Percentiles rank a stretch among this genome's conserved stretches.
Evolutionary conservation across 2,329 filamentous ascomycete genomes (phyloP).

Genomic region (Dothideomycetidae sp.): DNA sequence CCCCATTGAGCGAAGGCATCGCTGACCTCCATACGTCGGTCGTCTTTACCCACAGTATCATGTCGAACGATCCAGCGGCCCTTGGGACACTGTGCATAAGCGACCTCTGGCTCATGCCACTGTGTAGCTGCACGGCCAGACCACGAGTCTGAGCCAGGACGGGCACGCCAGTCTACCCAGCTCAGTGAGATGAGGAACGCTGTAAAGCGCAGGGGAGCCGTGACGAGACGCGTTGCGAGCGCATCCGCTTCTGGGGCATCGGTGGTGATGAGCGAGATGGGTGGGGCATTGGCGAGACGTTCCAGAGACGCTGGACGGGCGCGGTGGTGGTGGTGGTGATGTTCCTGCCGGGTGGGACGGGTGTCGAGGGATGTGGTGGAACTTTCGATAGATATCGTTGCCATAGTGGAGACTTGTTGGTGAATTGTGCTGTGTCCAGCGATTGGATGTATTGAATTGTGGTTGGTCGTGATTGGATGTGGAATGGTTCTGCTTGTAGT

Average conservation of each 20-base stretch:
- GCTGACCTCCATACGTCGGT: conserved; percentile 4
- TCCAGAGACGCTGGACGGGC: too few species aligned
- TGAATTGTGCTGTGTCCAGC: too few species aligned
- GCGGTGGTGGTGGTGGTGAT: conserved; percentile 1
- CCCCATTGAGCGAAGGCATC: conserved; percentile 6
- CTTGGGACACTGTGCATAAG: neutral
- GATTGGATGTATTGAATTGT: too few species aligned
- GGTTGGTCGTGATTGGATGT: too few species aligned
- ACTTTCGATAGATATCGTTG: too few species aligned
- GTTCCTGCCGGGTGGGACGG: neutral
- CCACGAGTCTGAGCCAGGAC: neutral
- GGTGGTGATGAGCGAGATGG: conserved; percentile 1
- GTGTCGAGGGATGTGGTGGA: neutral
- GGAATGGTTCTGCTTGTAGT: too few species aligned
- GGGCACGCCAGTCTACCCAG: conserved; percentile 5
- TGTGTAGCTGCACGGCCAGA: neutral
- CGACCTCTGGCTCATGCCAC: neutral
- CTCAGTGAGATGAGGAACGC: conserved; percentile 7
- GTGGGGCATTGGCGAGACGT: neutral
- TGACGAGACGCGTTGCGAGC: conserved; percentile 2
- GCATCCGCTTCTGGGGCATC: neutral
- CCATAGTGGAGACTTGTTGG: too few species aligned
- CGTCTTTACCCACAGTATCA: conserved; percentile 6
- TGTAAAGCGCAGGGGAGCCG: conserved; percentile 2
- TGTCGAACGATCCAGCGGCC: neutral